Evolutionary conservation across 768 basidiomycete species (phyloP), one percentile per base, ranked within the genome.

Genomic region (Leucocoprinus birnbaumii): DNA sequence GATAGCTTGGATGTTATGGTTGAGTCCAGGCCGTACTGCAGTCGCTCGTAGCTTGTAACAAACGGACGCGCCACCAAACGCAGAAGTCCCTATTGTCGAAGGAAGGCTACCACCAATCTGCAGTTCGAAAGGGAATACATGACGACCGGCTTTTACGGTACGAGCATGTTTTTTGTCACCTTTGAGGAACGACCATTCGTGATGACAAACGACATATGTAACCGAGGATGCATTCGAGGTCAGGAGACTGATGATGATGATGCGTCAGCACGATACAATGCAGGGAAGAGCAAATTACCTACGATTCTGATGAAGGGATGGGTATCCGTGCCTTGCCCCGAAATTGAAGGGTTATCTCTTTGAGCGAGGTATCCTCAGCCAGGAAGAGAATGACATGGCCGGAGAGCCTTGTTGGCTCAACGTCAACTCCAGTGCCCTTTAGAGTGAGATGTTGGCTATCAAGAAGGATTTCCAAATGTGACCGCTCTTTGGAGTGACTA

Each of bases 61-160:
- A 54, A 98, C 79, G 24, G 82, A 78, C 1, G 88, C 88, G 26
- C 84, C 81, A 8, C 83, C 81, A 13, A 74, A 68, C 0, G 73
- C 73, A 37, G 63, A 70, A 3, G 88, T 87, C 37, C 73, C 64
- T 40, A 96, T 72, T 31, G 83, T 83, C 0, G 94, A 91, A 0
- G 96, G 96, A 2, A 97, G 77, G 4, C 86, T 83, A 37, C 91
- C 92, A 21, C 91, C 91, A 25, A 98, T 76, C 57, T 87, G 84
- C 55, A 97, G 81, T 61, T 86, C 85, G 73, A 98, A 98, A 21
- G 95, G 95, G 70, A 98, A 98, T 22, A 85, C 72, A 66, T 98
- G 96, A 34, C 84, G 85, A 13, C 96, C 96, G n/a, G 94, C 93
- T 72, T 98, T 97, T 66, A 98, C 85, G 0, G 94, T 98, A 63